Evolutionary conservation across 345 rosid genomes (phyloP), one percentile per base, ranked within the genome.

Genomic region (Erysimum cheiranthoides): DNA sequence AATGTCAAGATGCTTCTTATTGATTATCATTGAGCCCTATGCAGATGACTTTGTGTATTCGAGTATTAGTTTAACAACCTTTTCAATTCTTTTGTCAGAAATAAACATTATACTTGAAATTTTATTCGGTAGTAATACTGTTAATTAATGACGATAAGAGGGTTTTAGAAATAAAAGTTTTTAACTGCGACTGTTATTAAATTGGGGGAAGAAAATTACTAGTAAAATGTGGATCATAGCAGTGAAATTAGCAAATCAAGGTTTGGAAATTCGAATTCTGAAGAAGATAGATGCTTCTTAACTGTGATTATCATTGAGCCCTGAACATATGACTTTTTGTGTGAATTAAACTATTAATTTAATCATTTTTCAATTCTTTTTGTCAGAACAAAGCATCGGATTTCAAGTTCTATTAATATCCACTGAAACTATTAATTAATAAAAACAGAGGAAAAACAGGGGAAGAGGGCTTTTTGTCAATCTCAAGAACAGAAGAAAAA

Each of bases 401-500:
- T 61, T 61, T 14, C 70, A 69, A 53, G 47, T 75, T 39, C 3
- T 60, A 30, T 40, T 39, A 51, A 50, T 57, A 21, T n/a, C 38
- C 31, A 57, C 47, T 67, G n/a, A 52, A 51, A 42, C 27, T 38
- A 38, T 5, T 21, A 67, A 61, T 52, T 50, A 70, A 34, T 36
- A 57, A 38, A 61, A 59, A 61, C 68, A 38, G 51, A 47, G 60
- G 13, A 21, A 28, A 72, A 49, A 49, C 56, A 54, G 65, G 18
- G 80, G 66, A 71, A 46, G 73, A 58, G 18, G 5, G 27, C 31
- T 69, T 65, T 49, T 66, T 78, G 72, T 49, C 45, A 70, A 74
- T 79, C 72, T 74, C 79, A 73, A 79, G 76, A 79, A 74, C 57
- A 57, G 6, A 31, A 2, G 25, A 46, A 61, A 73, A 78, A 10